A percentile compares a stretch with the other conserved stretches of the same genome.
phyloP scores from a whole-genome alignment of 192 early-diverging fungal species.

The Phycomyces blakesleeanus region DNA sequence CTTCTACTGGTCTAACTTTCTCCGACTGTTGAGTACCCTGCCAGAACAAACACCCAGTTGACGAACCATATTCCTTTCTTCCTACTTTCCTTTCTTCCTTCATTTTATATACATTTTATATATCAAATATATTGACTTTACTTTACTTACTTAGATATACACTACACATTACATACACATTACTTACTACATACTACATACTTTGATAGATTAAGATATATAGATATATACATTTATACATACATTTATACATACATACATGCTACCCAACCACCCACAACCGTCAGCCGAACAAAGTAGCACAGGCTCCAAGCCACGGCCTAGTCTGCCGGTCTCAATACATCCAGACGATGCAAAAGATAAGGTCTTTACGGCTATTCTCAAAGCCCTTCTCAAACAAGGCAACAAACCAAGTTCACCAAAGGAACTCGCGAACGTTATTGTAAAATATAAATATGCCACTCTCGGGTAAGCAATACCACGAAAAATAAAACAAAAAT shows the following conservation, averaged over 20 bases:
- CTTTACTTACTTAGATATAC: too few species aligned
- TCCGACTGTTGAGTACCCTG: too few species aligned
- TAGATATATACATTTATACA: background rate
- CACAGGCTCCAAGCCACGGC: background rate
- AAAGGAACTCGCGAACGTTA: constrained; percentile 73
- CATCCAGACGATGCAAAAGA: constrained; percentile 78
- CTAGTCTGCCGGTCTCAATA: constrained; percentile 32
- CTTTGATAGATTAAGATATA: background rate
- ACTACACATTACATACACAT: too few species aligned
- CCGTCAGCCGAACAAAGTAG: background rate
- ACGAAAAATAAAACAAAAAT: background rate
- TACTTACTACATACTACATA: background rate
- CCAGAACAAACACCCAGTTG: too few species aligned
- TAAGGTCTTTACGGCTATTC: constrained; percentile 84
- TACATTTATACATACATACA: background rate
- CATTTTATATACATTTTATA: too few species aligned
- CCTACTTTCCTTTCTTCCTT: too few species aligned
- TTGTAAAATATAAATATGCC: constrained; percentile 76
- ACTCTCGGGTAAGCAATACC: constrained; percentile 63
- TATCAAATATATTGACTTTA: too few species aligned
- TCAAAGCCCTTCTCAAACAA: constrained; percentile 72
- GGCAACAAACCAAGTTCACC: constrained; percentile 80
- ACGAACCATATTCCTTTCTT: too few species aligned
- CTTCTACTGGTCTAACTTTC: too few species aligned
- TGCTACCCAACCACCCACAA: too few species aligned